These are phyloP conservation scores for Lipomyces starkeyi DNA, from an alignment of 805 yeast species.

Conservation along the genomic window DNA sequence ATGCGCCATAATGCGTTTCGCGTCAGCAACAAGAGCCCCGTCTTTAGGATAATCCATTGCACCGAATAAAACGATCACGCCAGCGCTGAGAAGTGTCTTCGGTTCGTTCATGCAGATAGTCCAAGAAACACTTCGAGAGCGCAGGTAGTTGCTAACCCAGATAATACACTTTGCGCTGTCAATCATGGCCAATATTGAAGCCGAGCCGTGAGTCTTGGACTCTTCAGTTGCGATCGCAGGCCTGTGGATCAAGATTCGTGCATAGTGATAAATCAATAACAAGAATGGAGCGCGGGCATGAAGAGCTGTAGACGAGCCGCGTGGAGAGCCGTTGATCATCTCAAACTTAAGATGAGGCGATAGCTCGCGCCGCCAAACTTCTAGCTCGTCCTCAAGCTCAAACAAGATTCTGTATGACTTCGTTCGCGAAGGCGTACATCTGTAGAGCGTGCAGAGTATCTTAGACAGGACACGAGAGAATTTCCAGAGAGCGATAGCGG, in stretches of 20 bases:
- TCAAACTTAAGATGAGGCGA: slow-evolving; percentile 68
- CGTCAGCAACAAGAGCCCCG: slow-evolving; percentile 77
- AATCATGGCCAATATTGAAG: slow-evolving; percentile 44
- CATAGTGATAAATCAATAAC: slow-evolving; percentile 63
- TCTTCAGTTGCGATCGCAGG: slow-evolving; percentile 50
- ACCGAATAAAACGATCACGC: slow-evolving; percentile 52
- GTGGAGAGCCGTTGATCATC: slow-evolving; percentile 47
- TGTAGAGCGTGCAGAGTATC: slow-evolving; percentile 62
- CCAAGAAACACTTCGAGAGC: slow-evolving; percentile 38
- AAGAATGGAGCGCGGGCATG: slow-evolving; percentile 50
- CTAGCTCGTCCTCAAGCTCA: slow-evolving; percentile 67
- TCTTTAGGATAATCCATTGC: slow-evolving; percentile 82
- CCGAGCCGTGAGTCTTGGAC: slow-evolving; percentile 36
- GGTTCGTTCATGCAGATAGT: slow-evolving; percentile 44
- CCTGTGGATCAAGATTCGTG: slow-evolving; percentile 66
- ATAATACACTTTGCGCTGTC: slow-evolving; percentile 46
- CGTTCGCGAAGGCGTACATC: slow-evolving; percentile 31
- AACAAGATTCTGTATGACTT: slow-evolving; percentile 38
- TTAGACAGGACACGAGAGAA: slow-evolving; percentile 60
- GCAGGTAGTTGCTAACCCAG: slow-evolving; percentile 43
- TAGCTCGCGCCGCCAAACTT: slow-evolving; percentile 76
- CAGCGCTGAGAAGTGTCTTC: slow-evolving; percentile 37
- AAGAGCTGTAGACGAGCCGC: slow-evolving; percentile 35
- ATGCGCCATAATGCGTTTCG: slow-evolving; percentile 57
- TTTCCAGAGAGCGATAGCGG: slow-evolving; percentile 31